These are phyloP conservation scores for Protomyces inouyei DNA, from an alignment of 1,139 yeast genomes.

Conservation along the genomic window DNA sequence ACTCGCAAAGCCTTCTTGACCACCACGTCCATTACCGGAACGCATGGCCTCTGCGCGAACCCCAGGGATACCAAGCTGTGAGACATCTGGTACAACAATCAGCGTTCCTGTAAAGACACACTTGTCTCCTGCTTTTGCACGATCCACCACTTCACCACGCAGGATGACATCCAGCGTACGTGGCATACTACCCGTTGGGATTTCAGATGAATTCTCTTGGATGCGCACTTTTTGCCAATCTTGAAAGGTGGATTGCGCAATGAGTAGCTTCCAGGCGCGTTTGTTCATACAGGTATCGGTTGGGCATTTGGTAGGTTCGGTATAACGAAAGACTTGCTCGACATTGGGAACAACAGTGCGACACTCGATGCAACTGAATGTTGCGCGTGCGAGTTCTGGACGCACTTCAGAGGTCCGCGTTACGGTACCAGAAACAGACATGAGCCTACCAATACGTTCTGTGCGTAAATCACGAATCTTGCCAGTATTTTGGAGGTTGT, in stretches of 20 bases:
- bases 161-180: slow-evolving; percentile 88
- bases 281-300: slow-evolving; percentile 84
- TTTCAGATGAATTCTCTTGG: slow-evolving; percentile 91
- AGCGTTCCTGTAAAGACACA: slow-evolving; percentile 94
- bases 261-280: slow-evolving; percentile 75
- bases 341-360: slow-evolving; percentile 80
- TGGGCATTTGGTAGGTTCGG: slow-evolving; percentile 92
- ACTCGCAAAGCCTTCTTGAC: slow-evolving; percentile 58
- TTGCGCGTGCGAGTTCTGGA: slow-evolving; percentile 83
- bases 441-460: slow-evolving; percentile 77
- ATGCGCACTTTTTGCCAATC: slow-evolving; percentile 98
- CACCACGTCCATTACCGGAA: slow-evolving; percentile 57
- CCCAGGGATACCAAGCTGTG: slow-evolving; percentile 96
- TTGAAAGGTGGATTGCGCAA: slow-evolving; percentile 76
- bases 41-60: slow-evolving; percentile 79
- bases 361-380: slow-evolving; percentile 87
- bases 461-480: slow-evolving; percentile 88
- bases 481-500: slow-evolving; percentile 74
- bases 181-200: slow-evolving; percentile 99
- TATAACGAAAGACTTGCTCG: slow-evolving; percentile 87
- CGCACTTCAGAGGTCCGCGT: slow-evolving; percentile 96
- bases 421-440: slow-evolving; percentile 89
- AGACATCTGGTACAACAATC: slow-evolving; percentile 90
- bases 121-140: slow-evolving; percentile 97
- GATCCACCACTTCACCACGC: slow-evolving; percentile 91